Conservation (phyloP, 176 grass and related monocot species). For the Oryza glumipatula region DNA sequence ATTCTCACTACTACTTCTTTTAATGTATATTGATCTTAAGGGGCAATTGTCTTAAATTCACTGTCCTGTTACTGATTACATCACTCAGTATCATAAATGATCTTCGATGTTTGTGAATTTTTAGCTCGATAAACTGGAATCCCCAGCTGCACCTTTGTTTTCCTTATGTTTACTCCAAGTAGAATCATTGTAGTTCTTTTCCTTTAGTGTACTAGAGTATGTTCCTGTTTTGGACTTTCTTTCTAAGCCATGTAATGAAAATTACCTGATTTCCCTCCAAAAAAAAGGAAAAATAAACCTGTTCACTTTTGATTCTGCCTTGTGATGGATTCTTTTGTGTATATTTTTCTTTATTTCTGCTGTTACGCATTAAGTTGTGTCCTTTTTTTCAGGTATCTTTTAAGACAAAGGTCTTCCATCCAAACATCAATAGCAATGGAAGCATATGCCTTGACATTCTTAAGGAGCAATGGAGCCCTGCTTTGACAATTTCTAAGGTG, state of each 20-base stretch:
- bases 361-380: not conserved
- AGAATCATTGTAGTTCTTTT: too few species aligned
- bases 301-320: not conserved
- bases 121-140: not conserved
- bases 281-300: too few species aligned
- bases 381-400: constrained; percentile 44
- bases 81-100: not conserved
- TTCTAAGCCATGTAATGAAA: too few species aligned
- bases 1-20: not conserved
- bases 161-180: too few species aligned
- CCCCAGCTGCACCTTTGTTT: too few species aligned
- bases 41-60: not conserved
- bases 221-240: too few species aligned
- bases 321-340: not conserved
- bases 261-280: too few species aligned
- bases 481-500: constrained; percentile 68
- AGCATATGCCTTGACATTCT: constrained; percentile 73
- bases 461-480: constrained; percentile 69
- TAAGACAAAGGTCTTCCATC: constrained; percentile 69
- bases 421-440: constrained; percentile 71
- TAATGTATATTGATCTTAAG: not conserved
- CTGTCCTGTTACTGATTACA: not conserved
- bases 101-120: not conserved
- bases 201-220: too few species aligned
- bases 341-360: too few species aligned